Evolutionary conservation across 345 rosid genomes (phyloP), one percentile per base, ranked within the genome.

Genomic region (Salix viminalis): DNA sequence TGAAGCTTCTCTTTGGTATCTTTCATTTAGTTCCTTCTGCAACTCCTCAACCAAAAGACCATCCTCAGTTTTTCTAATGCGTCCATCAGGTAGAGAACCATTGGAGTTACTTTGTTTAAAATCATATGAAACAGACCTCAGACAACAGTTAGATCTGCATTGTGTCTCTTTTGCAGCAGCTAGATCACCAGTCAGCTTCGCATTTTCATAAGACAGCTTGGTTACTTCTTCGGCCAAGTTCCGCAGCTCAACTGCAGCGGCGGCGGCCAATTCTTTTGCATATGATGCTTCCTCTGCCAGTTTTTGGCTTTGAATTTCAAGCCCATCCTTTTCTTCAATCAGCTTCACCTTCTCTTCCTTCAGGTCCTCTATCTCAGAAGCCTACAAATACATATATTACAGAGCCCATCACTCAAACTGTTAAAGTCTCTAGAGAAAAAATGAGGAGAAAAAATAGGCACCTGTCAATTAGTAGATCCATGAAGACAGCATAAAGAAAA

Each of bases 201-300:
- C 90, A 79, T 88, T 91, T 79, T 89, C 87, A 81, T 84, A 89
- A 70, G 92, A 84, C 37, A 91, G 94, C 67, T 77, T 82, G 71
- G 94, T 88, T 62, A 91, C 94, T 88, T 91, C 94, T 78, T 85
- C 90, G 46, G 92, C 92, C 80, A 91, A 82, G 83, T 87, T 88
- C 42, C 52, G 85, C 28, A 91, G 91, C 79, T 91, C 94, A 79
- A 88, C 84, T 65, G 91, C 91, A 0, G 94, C 94, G 36, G 94
- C 90, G 5, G 91, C 81, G 14, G 92, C 94, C 80, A 89, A 81
- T 84, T 88, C 92, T 74, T 89, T 91, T 71, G 94, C 92, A 84
- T 88, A 91, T 56, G 92, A 83, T 69, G 92, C 89, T 87, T 89
- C 92, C 81, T 91, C 91, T 54, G 86, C 86, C 72, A 89, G 72